Evolutionary conservation across 1,284 basidiomycete species (phyloP).

Genomic region (Rhodotorula glutinis): DNA sequence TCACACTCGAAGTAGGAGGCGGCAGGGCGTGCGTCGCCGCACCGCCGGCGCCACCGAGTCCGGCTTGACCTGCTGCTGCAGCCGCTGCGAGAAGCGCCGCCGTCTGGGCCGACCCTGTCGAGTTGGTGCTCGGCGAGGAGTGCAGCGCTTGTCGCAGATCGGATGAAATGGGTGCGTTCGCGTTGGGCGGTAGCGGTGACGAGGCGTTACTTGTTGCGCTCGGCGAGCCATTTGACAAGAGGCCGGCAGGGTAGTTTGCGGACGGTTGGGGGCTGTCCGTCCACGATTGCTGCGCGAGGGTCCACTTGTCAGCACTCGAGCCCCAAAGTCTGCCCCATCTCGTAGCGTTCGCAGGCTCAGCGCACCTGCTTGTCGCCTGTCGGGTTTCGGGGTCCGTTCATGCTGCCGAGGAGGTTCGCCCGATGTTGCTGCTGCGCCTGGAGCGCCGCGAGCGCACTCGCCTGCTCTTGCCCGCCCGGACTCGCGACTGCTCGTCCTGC

Average conservation of each 20-base stretch:
- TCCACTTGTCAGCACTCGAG: background rate
- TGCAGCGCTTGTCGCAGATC: constrained; percentile 6
- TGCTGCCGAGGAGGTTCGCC: constrained; percentile 40
- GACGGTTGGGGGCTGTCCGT: constrained; percentile 21
- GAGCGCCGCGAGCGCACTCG: constrained; percentile 38
- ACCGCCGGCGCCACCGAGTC: background rate
- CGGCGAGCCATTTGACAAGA: constrained; percentile 25
- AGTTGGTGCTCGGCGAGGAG: constrained; percentile 11
- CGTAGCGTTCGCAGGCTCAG: too few relatives aligned
- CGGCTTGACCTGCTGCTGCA: background rate
- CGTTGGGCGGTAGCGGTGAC: background rate
- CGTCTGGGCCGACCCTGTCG: background rate
- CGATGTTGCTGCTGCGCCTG: constrained; percentile 37
- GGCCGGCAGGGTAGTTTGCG: constrained; percentile 23
- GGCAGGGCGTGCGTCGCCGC: background rate
- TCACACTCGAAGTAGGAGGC: constrained; percentile 17
- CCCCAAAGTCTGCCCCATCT: too few relatives aligned
- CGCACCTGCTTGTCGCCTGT: constrained; percentile 13
- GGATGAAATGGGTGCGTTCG: background rate
- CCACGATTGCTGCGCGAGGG: constrained; percentile 13
- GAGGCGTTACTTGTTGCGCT: constrained; percentile 8
- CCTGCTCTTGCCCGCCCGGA: constrained; percentile 35
- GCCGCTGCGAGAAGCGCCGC: background rate
- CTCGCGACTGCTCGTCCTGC: constrained; percentile 8
- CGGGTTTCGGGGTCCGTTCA: constrained; percentile 35